Evolutionary conservation across 352 stramenopile genomes (phyloP), one percentile per base, ranked within the genome.

Genomic region (Aphanomyces astaci): DNA sequence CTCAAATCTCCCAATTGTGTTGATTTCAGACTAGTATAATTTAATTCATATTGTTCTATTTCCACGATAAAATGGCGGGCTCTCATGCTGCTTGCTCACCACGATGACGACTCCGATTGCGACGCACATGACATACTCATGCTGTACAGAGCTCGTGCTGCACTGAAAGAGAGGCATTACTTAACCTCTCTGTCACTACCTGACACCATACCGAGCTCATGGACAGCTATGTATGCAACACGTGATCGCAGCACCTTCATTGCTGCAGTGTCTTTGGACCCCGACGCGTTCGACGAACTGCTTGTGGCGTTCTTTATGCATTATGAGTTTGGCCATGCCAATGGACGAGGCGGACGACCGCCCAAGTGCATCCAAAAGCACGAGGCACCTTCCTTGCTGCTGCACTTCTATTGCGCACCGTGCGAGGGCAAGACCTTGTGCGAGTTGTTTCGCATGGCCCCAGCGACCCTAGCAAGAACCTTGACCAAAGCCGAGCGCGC

Each of bases 321-420:
- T 19, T 59, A 33, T 19, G 1, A 30, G 30, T 36, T 22, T 9
- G 13, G 17, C 13, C 30, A 22, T 13, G 22, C 9, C 13, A 22
- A 2, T n/a, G 51, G 27, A 22, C 32, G 10, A 40, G 64, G 64
- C 22, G 71, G 66, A 1, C 27, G 66, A 2, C 65, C 71, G 1
- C 28, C 5, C 1, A 72, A 71, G 24, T 22, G 71, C 0, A n/a
- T 53, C 17, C 60, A 71, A 3, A 56, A 71, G 17, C 71, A 73
- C 27, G 31, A 73, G 15, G 62, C 69, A 19, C 32, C 71, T 0
- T 60, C 66, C 0, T 43, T 73, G 3, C 13, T 71, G 1, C 46
- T 75, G 7, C 32, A 63, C 1, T 73, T 66, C 36, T 75, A 73
- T 40, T 64, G 66, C 4, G 31, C 53, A 2, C 45, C 22, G 30